Evolutionary conservation across 805 yeast genomes (phyloP), one percentile per base, ranked within the genome.

Genomic region (Yamadazyma scolyti): DNA sequence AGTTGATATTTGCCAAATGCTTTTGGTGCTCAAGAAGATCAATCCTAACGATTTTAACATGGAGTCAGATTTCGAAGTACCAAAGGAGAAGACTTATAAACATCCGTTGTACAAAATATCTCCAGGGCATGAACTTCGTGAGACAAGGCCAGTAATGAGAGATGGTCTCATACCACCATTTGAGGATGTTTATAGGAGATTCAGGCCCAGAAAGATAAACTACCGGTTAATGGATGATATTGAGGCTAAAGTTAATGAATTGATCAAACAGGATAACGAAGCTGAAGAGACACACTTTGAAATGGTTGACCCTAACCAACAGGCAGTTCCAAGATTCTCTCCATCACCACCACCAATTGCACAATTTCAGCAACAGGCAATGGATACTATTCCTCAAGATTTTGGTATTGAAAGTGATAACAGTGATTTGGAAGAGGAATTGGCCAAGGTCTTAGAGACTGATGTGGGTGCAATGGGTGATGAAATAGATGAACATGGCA

Each of bases 91-190:
- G 25, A 36, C 54, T 12, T 58, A 61, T 39, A 45, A 44, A 14
- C 71, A 66, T 35, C 71, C 71, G 5, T 46, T 64, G n/a, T 65
- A 65, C 42, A 48, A 54, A 15, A 39, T 58, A 15, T 43, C 60
- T 2, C 53, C 52, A 14, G 47, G 52, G 27, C 38, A 46, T n/a
- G 70, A 48, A 66, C 71, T 37, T 52, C 67, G 28, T 63, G 74
- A 46, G 56, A 68, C 43, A 54, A 68, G 42, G 67, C 70, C 46
- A 44, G 77, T 54, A 48, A 75, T 68, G 44, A 77, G 74, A n/a
- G 86, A 84, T 54, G 98, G 98, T 6, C 53, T 93, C 12, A 76
- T 93, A 0, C 80, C 86, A 5, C 96, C 97, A 1, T 66, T 84
- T 60, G 73, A 75, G 46, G 78, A 81, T 43, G 82, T 81, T 2